Percentiles rank a stretch among this genome's conserved stretches.
phyloP scores from a whole-genome alignment of 306 rosid genomes.

The Cucumis hystrix region DNA sequence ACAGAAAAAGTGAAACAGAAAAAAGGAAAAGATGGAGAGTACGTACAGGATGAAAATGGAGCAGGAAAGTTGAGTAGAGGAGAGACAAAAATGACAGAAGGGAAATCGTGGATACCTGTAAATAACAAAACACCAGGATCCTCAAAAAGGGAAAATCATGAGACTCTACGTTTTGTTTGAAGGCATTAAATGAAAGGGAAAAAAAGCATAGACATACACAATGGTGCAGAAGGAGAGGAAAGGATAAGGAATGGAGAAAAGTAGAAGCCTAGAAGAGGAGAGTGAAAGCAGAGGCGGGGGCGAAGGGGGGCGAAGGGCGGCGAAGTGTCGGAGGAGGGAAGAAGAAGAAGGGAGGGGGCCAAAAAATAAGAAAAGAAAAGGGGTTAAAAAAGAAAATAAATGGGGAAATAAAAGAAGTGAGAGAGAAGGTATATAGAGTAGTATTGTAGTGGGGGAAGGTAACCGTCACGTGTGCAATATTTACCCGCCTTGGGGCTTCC shows the following conservation, averaged over 20 bases:
- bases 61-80: background rate
- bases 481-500: background rate
- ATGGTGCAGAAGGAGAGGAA: background rate
- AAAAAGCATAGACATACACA: background rate
- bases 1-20: background rate
- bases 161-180: background rate
- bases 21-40: background rate
- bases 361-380: too few relatives aligned
- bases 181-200: conserved; percentile 15
- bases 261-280: background rate
- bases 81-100: conserved; percentile 32
- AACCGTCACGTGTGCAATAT: conserved; percentile 10
- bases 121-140: conserved; percentile 30
- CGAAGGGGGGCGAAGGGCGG: background rate
- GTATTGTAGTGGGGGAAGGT: conserved; percentile 1
- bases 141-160: background rate
- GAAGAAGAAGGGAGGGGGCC: background rate
- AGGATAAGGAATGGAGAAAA: background rate
- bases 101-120: conserved; percentile 12
- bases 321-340: background rate
- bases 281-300: background rate
- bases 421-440: background rate
- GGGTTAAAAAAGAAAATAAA: background rate
- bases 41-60: conserved; percentile 3
- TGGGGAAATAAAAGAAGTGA: background rate